Evolutionary conservation across 2,329 filamentous ascomycete genomes (phyloP).

Genomic region (Erysiphe pulchra): DNA sequence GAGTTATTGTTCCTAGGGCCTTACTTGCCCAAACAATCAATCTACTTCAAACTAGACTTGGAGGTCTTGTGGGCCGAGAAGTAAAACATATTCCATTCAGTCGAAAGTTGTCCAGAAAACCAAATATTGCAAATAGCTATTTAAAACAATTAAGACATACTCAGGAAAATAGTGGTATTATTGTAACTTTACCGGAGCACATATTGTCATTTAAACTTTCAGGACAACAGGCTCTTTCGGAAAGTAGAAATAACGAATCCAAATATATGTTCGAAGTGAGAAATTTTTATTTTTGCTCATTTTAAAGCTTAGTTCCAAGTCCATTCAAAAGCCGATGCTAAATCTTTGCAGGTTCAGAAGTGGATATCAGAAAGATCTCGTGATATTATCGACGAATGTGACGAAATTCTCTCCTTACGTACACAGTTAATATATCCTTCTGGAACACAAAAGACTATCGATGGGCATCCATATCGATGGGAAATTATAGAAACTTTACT

Average conservation of each 20-base stretch:
- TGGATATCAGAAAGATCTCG: slow-evolving; percentile 19
- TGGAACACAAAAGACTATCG: slow-evolving; percentile 15
- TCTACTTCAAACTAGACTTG: slow-evolving; percentile 18
- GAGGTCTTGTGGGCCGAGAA: slow-evolving; percentile 18
- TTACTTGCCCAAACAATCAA: slow-evolving; percentile 21
- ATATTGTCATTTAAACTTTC: slow-evolving; percentile 25
- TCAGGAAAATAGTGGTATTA: slow-evolving; percentile 14
- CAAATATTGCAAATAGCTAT: slow-evolving; percentile 12
- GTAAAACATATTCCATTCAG: slow-evolving; percentile 22
- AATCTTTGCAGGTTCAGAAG: slow-evolving; percentile 12
- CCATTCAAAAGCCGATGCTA: background rate
- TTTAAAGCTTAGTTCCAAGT: background rate
- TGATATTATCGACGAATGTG: slow-evolving; percentile 26
- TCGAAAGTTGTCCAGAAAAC: slow-evolving; percentile 15
- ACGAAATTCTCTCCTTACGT: slow-evolving; percentile 15
- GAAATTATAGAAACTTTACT: slow-evolving; percentile 11
- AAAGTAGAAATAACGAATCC: slow-evolving; percentile 15
- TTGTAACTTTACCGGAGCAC: slow-evolving; percentile 25
- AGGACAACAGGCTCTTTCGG: slow-evolving; percentile 20
- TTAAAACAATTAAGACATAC: slow-evolving; percentile 14
- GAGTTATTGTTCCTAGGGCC: slow-evolving; percentile 20
- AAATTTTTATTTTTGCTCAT: background rate
- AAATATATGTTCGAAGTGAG: slow-evolving; percentile 15
- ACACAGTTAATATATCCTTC: slow-evolving; percentile 17
- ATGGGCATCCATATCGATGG: slow-evolving; percentile 16